Base-by-base conservation (phyloP, 495 filamentous ascomycete species). In the Penicillium argentinense region DNA sequence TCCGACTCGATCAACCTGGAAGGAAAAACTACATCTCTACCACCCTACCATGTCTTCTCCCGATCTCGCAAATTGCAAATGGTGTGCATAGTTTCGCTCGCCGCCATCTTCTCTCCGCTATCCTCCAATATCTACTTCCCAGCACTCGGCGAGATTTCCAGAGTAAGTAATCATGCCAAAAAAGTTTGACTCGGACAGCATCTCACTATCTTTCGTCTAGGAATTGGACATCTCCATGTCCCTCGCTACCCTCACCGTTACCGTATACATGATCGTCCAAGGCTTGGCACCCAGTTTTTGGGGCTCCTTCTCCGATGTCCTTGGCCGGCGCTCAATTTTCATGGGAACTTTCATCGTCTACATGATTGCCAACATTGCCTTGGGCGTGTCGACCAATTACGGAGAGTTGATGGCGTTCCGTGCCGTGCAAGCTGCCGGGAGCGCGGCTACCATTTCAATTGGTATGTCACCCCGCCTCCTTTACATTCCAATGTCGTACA, bases 81-180 rank as follows among this genome's bases (percentile, higher is more conserved):
- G 47, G 70, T 87, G n/a, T 69, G 70, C 50, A 82, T 92, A 67
- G 79, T 84, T 29, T 79, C 67, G 7, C 24, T 68, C n/a, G 67
- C 70, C 0, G 68, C 61, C 43, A 63, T 66, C 25, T 69, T 72
- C 51, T 89, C 85, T 0, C 86, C 86, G 2, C 74, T 89, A 39
- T 87, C 84, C 0, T 84, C 84, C 14, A 88, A 87, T 54, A 88
- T 90, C 30, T 93, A 93, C 62, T 89, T 90, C 48, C 87, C 87
- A 4, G 83, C 84, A 2, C 68, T 92, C 16, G 62, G 57, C 6
- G 52, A 46, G 3, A 61, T 72, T 12, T 67, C 68, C 16, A 49
- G 42, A 33, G 68, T 69, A 4, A 42, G 60, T 55, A 0, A 21
- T 25, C 13, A 25, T 7, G 13, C 16, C 8, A 24, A 8, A 13